These are phyloP conservation scores for peach (Prunus persica) DNA, from an alignment of 306 rosid genomes.

Conservation along the genomic window DNA sequence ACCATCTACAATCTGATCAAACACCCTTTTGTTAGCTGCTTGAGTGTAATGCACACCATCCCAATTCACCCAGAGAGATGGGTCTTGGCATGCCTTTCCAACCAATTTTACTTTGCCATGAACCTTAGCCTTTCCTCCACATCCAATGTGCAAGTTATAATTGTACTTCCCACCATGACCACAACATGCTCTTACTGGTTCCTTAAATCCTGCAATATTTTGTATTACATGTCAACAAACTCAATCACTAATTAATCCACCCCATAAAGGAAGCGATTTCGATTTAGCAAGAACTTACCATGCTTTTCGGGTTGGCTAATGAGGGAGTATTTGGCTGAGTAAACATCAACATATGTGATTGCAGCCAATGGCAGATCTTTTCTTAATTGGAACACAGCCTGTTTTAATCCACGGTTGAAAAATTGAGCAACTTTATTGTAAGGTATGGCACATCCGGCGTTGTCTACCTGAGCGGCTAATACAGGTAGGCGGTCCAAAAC, in stretches of 20 bases:
- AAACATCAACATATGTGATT: constrained; percentile 55
- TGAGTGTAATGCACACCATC: constrained; percentile 64
- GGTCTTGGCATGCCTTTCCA: constrained; percentile 48
- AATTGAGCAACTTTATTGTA: constrained; percentile 49
- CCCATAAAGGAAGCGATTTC: neutral
- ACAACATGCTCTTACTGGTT: constrained; percentile 23
- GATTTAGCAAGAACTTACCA: constrained; percentile 8
- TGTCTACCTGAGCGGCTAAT: constrained; percentile 26
- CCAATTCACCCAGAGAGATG: constrained; percentile 48
- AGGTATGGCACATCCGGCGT: constrained; percentile 44
- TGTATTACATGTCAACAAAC: neutral
- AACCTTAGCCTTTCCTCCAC: constrained; percentile 26
- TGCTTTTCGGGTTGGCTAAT: constrained; percentile 26
- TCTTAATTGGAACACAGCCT: constrained; percentile 40
- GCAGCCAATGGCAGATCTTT: constrained; percentile 45
- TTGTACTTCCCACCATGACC: constrained; percentile 39
- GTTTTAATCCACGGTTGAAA: constrained; percentile 52
- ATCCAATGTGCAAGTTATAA: constrained; percentile 21
- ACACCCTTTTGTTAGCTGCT: constrained; percentile 52
- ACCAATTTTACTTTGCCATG: constrained; percentile 37
- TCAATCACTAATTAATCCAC: neutral
- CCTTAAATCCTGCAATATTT: constrained; percentile 14
- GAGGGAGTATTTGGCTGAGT: constrained; percentile 28
- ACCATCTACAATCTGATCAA: constrained; percentile 46
- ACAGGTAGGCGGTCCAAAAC: constrained; percentile 33